These are phyloP conservation scores for Meyerozyma carpophila DNA, from an alignment of 1,139 yeast species.

Conservation along the genomic window DNA sequence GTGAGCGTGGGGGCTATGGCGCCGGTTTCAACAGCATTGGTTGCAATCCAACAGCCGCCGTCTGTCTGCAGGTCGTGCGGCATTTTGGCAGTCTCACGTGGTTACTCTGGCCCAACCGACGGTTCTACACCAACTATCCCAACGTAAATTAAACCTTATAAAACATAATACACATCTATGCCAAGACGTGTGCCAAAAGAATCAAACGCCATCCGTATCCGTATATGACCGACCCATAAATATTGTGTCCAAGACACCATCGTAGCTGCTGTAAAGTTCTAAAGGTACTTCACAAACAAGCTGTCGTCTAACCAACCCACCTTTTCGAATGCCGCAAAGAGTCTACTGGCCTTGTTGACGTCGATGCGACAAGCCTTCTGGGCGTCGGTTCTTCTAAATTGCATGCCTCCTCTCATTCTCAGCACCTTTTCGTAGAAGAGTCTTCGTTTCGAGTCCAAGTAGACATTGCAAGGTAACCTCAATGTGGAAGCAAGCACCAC, in stretches of 20 bases:
- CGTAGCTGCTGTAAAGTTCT: neutral
- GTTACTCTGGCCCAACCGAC: neutral
- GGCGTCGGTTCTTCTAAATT: conserved; percentile 94
- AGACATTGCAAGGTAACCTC: conserved; percentile 81
- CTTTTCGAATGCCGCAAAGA: conserved; percentile 89
- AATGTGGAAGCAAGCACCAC: conserved; percentile 81
- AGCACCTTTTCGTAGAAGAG: conserved; percentile 83
- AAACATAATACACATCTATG: neutral
- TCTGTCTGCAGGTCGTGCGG: neutral
- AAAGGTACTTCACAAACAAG: conserved; percentile 52
- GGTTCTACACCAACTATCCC: neutral
- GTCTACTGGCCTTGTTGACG: conserved; percentile 90
- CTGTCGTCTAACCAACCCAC: conserved; percentile 92
- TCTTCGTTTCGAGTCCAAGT: conserved; percentile 88
- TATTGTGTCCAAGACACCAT: neutral
- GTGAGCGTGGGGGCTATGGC: too few species aligned
- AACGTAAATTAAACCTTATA: neutral
- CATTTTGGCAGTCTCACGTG: neutral
- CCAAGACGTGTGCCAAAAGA: neutral
- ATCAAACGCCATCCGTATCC: neutral
- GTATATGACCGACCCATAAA: neutral
- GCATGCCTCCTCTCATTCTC: conserved; percentile 67
- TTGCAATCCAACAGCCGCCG: too few species aligned
- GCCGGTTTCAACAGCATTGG: too few species aligned
- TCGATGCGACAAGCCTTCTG: conserved; percentile 97